phyloP scores from a whole-genome alignment of 345 rosid species.

The Bretschneidera sinensis region DNA sequence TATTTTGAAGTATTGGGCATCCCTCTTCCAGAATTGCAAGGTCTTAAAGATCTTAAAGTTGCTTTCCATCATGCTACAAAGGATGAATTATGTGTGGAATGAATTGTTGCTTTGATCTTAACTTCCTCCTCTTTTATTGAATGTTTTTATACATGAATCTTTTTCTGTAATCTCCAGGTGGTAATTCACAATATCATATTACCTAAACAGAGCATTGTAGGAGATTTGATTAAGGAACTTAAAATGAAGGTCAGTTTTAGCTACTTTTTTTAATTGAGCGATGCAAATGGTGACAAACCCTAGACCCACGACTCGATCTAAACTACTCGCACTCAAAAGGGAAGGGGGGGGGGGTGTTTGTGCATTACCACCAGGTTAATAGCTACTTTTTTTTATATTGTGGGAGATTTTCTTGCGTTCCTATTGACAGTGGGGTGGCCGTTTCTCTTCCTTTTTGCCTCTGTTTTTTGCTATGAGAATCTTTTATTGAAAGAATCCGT shows the following conservation, averaged over 20 bases:
- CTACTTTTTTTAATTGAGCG: background rate
- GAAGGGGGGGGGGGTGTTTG: too few species aligned
- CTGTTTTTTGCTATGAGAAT: too few species aligned
- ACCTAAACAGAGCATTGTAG: conserved; percentile 94
- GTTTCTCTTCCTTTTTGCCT: too few species aligned
- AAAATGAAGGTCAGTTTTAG: conserved; percentile 61
- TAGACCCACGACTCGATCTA: too few species aligned
- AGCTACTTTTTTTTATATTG: too few species aligned
- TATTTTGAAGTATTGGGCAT: conserved; percentile 98
- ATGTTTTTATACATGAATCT: conserved; percentile 7
- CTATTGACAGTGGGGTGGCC: too few species aligned
- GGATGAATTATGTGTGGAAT: conserved; percentile 61
- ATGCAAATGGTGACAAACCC: too few species aligned
- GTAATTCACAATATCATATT: conserved; percentile 77
- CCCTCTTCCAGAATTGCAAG: conserved; percentile 96
- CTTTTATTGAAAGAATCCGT: too few species aligned
- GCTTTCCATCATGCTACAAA: conserved; percentile 78
- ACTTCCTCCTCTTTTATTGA: background rate
- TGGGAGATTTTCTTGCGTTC: too few species aligned
- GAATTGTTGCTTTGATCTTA: conserved; percentile 8
- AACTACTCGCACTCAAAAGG: too few species aligned
- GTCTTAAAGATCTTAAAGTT: conserved; percentile 86
- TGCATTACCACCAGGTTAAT: too few species aligned
- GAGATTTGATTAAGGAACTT: conserved; percentile 85
- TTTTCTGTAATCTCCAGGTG: conserved; percentile 45